Evolutionary conservation across 176 grass and related monocot species (phyloP).

Genomic region (Chrysopogon serrulatus): DNA sequence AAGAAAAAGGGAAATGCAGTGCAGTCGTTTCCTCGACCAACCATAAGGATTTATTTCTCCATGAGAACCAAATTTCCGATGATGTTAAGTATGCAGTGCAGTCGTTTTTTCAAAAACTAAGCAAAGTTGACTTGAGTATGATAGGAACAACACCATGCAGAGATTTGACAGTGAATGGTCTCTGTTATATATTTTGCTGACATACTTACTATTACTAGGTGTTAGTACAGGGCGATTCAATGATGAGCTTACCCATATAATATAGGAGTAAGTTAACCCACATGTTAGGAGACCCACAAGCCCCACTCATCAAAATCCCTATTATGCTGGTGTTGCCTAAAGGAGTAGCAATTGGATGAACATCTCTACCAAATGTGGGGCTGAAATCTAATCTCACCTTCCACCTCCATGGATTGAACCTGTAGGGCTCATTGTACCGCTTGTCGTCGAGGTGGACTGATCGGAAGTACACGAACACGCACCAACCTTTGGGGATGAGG

Average conservation of each 20-base stretch:
- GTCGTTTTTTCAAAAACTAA: background rate
- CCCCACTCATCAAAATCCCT: constrained; percentile 15
- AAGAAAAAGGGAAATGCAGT: background rate
- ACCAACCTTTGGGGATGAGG: constrained; percentile 93
- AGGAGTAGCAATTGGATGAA: constrained; percentile 37
- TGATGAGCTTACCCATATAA: background rate
- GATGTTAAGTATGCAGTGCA: background rate
- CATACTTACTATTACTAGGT: constrained; percentile 18
- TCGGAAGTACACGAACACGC: constrained; percentile 85
- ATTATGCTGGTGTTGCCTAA: constrained; percentile 44
- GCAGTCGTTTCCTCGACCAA: background rate
- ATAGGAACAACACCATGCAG: background rate
- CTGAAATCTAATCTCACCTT: constrained; percentile 65
- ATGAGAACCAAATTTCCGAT: background rate
- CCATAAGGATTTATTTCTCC: no score
- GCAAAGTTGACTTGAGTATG: background rate
- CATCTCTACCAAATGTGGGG: constrained; percentile 48
- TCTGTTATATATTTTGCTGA: background rate
- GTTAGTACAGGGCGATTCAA: background rate
- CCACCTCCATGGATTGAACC: constrained; percentile 99
- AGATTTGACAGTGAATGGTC: background rate
- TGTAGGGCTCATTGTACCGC: constrained; percentile 68
- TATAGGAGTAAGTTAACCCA: constrained; percentile 23
- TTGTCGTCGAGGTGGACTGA: constrained; percentile 79
- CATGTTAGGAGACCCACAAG: constrained; percentile 47